Base-by-base conservation (phyloP, 352 stramenopile genomes). In the Globisporangium spiculum region DNA sequence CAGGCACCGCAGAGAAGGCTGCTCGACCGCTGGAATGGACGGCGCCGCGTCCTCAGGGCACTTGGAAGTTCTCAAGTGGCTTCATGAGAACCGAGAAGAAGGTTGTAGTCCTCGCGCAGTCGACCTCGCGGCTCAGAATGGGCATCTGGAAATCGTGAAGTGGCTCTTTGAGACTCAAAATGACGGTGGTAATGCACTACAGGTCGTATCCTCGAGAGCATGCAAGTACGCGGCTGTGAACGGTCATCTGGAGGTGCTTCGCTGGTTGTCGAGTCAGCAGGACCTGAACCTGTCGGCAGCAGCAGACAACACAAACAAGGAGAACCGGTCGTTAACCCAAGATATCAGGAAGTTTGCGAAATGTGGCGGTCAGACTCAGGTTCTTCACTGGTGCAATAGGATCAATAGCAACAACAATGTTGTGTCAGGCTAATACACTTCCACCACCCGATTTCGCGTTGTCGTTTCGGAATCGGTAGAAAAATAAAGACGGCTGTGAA, bases 161-260 rank as follows among this genome's bases (percentile, higher is more conserved):
- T 62, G 56, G 56, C 20, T 62, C 56, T 22, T 48, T 48, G 32
- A 44, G 30, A 52, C 32, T 30, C 56, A 58, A 12, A 36, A 58
- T 7, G 32, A 7, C 22, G 24, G 53, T 12, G 5, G 7, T 24
- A 22, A 36, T 16, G 53, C 27, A 1, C 32, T 38, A 38, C 32
- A 38, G 12, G 24, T 36, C 53, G 12, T 58, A 4, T 27, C 10
- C 3, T n/a, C 4, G 10, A 58, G 8, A 20, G 20, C 26, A 6
- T 16, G 12, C 53, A 58, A 58, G 53, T 36, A 58, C 26, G 53
- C 53, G 24, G 53, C 24, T 5, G 24, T 58, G 5, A 36, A 58
- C n/a, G 53, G 24, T 1, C 53, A 58, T 30, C 2, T 58, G 5
- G 53, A 34, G 53, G 53, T 58, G 1, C 53, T 58, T 16, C 1